Percentiles rank a stretch among this genome's conserved stretches.
Evolutionary conservation across 805 yeast species (phyloP).

Genomic region (Monosporozyma solicola): DNA sequence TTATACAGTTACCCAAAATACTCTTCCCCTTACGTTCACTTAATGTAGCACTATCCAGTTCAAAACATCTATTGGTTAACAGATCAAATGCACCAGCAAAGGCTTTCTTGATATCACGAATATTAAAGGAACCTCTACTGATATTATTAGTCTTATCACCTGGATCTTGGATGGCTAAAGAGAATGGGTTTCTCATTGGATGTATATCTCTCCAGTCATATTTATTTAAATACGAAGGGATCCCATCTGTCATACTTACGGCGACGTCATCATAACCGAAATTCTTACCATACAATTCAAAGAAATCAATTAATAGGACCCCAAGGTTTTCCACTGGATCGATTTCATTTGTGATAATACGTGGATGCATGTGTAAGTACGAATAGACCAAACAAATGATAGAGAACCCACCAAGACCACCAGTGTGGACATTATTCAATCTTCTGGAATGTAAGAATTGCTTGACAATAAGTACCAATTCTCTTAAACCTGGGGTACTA

Average conservation of each 20-base stretch:
- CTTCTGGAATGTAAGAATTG: constrained; percentile 73
- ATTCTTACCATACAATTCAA: constrained; percentile 83
- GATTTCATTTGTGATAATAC: constrained; percentile 57
- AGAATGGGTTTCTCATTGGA: constrained; percentile 44
- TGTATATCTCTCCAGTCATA: constrained; percentile 42
- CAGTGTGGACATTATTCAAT: constrained; percentile 79
- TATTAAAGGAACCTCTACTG: constrained; percentile 74
- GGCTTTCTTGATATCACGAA: constrained; percentile 71
- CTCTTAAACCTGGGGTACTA: constrained; percentile 70
- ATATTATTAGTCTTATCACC: constrained; percentile 76
- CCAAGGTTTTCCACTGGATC: constrained; percentile 72
- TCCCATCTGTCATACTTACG: constrained; percentile 49
- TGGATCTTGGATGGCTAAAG: constrained; percentile 82
- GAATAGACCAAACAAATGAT: constrained; percentile 81
- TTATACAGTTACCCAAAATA: constrained; percentile 71
- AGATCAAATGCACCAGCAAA: constrained; percentile 84
- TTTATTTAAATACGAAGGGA: constrained; percentile 54
- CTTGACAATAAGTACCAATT: constrained; percentile 71
- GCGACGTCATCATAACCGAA: constrained; percentile 79
- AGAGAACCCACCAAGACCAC: constrained; percentile 92
- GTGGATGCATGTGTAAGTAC: constrained; percentile 71
- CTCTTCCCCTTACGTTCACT: constrained; percentile 61
- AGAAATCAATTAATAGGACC: constrained; percentile 77
- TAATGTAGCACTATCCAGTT: constrained; percentile 55
- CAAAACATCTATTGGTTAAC: constrained; percentile 65